These are phyloP conservation scores for Pyricularia sp. DNA, from an alignment of 2,329 filamentous ascomycete species.

Conservation along the genomic window DNA sequence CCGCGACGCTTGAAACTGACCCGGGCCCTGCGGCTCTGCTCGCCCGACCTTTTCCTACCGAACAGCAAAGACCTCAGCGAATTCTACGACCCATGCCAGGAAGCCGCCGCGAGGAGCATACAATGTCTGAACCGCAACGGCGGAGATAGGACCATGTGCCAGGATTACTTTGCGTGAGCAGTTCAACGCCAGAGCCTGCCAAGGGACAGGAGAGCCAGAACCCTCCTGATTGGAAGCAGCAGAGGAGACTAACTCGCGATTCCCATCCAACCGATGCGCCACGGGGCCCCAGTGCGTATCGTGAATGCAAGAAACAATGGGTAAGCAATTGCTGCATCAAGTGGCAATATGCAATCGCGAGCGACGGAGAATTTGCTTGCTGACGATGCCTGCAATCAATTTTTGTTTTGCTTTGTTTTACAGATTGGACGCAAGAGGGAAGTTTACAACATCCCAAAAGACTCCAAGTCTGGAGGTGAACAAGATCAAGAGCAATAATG, in stretches of 20 bases:
- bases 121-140: slow-evolving; percentile 82
- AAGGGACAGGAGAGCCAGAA: neutral
- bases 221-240: neutral
- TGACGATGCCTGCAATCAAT: neutral
- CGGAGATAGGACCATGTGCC: slow-evolving; percentile 81
- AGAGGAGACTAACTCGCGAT: neutral
- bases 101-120: slow-evolving; percentile 77
- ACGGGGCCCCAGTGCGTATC: slow-evolving; percentile 59
- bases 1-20: neutral
- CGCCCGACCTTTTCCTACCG: neutral
- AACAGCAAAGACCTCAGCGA: slow-evolving; percentile 77
- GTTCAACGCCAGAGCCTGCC: neutral
- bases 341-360: neutral
- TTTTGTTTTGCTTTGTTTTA: neutral
- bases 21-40: slow-evolving; percentile 9
- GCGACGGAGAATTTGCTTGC: neutral
- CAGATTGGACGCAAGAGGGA: neutral
- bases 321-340: slow-evolving; percentile 30
- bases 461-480: neutral
- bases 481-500: neutral
- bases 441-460: neutral
- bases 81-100: slow-evolving; percentile 92
- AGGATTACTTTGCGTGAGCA: slow-evolving; percentile 87
- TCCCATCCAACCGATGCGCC: slow-evolving; percentile 7
- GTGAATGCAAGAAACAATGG: slow-evolving; percentile 93